phyloP scores from a whole-genome alignment of 257 asterid genomes.

The Ilex asprella region DNA sequence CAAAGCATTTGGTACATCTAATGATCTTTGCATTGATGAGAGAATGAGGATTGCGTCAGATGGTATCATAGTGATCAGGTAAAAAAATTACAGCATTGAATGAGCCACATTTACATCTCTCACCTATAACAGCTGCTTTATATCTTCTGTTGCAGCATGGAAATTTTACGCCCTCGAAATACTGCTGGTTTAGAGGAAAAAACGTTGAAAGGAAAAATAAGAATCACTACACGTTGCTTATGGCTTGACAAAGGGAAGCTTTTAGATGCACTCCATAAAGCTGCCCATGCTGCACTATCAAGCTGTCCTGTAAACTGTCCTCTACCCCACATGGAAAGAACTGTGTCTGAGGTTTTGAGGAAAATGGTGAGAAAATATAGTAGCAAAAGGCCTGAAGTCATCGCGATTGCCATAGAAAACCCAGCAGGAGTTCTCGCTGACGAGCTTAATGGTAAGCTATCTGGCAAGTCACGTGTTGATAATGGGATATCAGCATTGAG shows the following conservation, averaged over 20 bases:
- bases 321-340: constrained; percentile 84
- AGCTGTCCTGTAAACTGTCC: constrained; percentile 90
- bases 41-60: constrained; percentile 84
- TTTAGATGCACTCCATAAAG: constrained; percentile 90
- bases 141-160: constrained; percentile 61
- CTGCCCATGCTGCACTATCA: constrained; percentile 90
- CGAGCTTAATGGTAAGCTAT: constrained; percentile 66
- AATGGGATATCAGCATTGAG: constrained; percentile 48
- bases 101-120: constrained; percentile 15
- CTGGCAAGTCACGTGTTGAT: constrained; percentile 42
- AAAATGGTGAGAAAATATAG: constrained; percentile 89
- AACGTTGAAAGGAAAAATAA: constrained; percentile 77
- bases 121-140: constrained; percentile 13
- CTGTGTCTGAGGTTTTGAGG: constrained; percentile 82
- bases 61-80: constrained; percentile 95
- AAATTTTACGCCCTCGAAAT: constrained; percentile 75
- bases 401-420: constrained; percentile 81
- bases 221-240: constrained; percentile 94
- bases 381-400: constrained; percentile 91
- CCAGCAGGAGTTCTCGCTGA: constrained; percentile 78
- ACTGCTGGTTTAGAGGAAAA: constrained; percentile 39
- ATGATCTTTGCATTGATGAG: constrained; percentile 90
- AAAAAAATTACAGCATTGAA: constrained; percentile 5
- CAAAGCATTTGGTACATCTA: constrained; percentile 95
- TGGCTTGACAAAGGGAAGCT: constrained; percentile 99